Evolutionary conservation across 2,329 filamentous ascomycete species (phyloP), one percentile per base, ranked within the genome.

Genomic region (Sarocladium oryzae): DNA sequence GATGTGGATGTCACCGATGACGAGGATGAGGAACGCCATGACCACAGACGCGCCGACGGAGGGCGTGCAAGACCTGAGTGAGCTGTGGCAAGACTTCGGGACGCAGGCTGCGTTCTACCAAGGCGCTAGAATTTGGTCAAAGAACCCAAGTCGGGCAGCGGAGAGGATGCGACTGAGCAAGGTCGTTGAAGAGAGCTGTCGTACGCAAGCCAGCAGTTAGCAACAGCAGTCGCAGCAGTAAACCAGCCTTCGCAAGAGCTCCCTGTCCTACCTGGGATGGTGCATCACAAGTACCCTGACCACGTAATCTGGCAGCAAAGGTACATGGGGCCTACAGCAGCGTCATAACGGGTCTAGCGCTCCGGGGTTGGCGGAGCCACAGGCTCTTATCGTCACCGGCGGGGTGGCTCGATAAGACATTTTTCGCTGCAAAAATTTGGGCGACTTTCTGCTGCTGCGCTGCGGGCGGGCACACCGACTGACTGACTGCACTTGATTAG

Each of bases 1-100:
- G 71, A 96, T 95, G 74, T 95, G 90, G 51, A 96, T 82, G 74
- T 96, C 90, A 68, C 89, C 89, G 60, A 96, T 89, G 65, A 93
- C 89, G 66, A 96, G 81, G 65, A 95, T 90, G 59, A 96, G 79
- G 71, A 92, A 89, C 57, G 89, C 89, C 75, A 92, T 89, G 76
- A 82, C 86, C 35, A 35, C 51, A 21, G 7, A 32, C 26, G 10
- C 24, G 43, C 26, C 43, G 16, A 48, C 20, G 43, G 4, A 4
- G 28, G 15, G 43, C 16, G 21, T 30, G 10, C 15, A 13, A 21
- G 43, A 16, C 9, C 43, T 10, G 8, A 9, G 4, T 4, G 18
- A 21, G 6, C 10, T 9, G 15, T 18, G n/a, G n/a, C 18, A 11
- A 8, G 24, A 33, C n/a, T 4, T 24, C 26, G 5, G 20, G 21